Percentiles rank a stretch among this genome's conserved stretches.
Conservation (phyloP, 768 basidiomycete species). For the Rhizopogon salebrosus region DNA sequence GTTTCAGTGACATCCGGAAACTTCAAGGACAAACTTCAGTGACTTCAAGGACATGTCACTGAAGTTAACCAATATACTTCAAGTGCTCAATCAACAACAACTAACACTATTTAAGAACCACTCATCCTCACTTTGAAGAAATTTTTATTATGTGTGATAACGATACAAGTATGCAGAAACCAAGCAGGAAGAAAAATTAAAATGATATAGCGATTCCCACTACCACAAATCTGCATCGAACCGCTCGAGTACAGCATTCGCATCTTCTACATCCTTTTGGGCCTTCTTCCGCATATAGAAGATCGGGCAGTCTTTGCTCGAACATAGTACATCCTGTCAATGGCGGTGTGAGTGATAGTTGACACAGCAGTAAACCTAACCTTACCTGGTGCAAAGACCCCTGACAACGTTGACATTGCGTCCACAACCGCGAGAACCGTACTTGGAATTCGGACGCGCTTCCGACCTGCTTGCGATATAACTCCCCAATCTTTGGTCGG, state of each 20-base stretch:
- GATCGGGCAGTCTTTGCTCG: slow-evolving; percentile 96
- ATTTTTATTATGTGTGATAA: not conserved
- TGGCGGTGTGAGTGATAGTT: not conserved
- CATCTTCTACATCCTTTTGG: slow-evolving; percentile 95
- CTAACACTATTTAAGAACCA: not conserved
- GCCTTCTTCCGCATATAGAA: slow-evolving; percentile 99
- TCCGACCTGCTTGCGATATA: slow-evolving; percentile 87
- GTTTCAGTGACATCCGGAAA: too few relatives aligned
- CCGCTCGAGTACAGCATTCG: slow-evolving; percentile 70
- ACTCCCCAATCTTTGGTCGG: slow-evolving; percentile 73
- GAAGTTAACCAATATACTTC: too few relatives aligned
- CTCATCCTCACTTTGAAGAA: not conserved
- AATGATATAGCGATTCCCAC: not conserved
- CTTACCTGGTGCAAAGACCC: slow-evolving; percentile 91
- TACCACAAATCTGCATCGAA: slow-evolving; percentile 79
- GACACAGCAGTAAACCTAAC: not conserved
- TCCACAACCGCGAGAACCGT: slow-evolving; percentile 93
- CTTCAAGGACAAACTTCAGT: too few relatives aligned
- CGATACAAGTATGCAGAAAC: not conserved
- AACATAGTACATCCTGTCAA: slow-evolving; percentile 87
- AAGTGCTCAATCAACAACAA: too few relatives aligned
- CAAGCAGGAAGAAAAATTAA: not conserved
- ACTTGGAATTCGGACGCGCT: slow-evolving; percentile 78
- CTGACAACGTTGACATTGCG: slow-evolving; percentile 97
- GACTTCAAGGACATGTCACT: too few relatives aligned